These are phyloP conservation scores for Chaetoceros muelleri DNA, from an alignment of 108 stramenopile species.

Conservation along the genomic window DNA sequence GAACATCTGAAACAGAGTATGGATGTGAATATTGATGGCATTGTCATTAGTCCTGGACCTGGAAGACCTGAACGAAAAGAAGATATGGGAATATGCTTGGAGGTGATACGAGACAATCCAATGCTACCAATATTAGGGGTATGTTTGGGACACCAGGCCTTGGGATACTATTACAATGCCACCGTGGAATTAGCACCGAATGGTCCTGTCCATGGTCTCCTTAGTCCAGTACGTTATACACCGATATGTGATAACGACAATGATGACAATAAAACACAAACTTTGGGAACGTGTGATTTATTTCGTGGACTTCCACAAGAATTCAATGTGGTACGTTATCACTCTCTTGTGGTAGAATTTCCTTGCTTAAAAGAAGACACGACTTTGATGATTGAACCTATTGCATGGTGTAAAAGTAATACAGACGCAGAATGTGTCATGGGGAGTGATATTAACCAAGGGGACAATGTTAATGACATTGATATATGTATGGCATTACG, in stretches of 20 bases:
- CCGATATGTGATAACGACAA: conserved; percentile 1
- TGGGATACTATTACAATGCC: conserved; percentile 61
- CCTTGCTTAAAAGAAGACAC: conserved; percentile 1
- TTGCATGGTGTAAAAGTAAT: conserved; percentile 28
- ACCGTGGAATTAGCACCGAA: conserved; percentile 33
- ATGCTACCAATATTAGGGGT: conserved; percentile 82
- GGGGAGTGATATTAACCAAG: neutral
- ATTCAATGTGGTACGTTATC: conserved; percentile 87
- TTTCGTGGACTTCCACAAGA: conserved; percentile 24
- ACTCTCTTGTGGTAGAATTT: conserved; percentile 73
- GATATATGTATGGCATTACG: conserved; percentile 71
- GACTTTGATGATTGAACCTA: conserved; percentile 18
- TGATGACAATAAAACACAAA: neutral
- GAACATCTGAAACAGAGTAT: conserved; percentile 5
- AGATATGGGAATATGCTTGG: conserved; percentile 68
- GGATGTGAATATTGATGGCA: conserved; percentile 41
- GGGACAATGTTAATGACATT: conserved; percentile 1
- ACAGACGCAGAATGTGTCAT: neutral
- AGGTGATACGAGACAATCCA: conserved; percentile 34
- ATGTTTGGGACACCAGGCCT: conserved; percentile 89
- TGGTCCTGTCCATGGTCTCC: conserved; percentile 85
- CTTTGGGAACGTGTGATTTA: conserved; percentile 7
- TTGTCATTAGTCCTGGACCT: conserved; percentile 83
- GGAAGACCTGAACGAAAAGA: conserved; percentile 47
- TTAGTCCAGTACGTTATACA: conserved; percentile 33